Evolutionary conservation across 345 rosid species (phyloP).

Genomic region (Streptanthus diversifolius): DNA sequence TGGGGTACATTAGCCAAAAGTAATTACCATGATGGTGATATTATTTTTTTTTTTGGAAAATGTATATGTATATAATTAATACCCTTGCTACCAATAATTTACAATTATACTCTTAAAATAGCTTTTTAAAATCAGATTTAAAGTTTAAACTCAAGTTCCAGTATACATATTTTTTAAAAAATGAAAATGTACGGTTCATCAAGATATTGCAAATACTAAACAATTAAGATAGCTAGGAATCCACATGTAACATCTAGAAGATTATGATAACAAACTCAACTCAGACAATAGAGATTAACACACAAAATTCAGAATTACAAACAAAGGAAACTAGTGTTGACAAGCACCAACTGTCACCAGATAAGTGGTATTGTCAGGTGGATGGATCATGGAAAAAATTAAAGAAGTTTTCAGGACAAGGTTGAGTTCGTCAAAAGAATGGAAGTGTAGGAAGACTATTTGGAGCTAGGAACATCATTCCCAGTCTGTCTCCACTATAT

Average conservation of each 20-base stretch:
- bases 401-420: too few relatives aligned
- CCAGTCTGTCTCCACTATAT: too few relatives aligned
- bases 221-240: slow-evolving; percentile 8
- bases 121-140: neutral
- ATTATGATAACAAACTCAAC: too few relatives aligned
- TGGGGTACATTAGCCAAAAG: neutral
- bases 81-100: neutral
- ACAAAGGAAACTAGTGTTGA: too few relatives aligned
- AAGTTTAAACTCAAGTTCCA: neutral
- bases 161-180: neutral
- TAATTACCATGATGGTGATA: neutral
- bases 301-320: too few relatives aligned
- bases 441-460: too few relatives aligned
- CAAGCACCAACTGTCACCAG: too few relatives aligned
- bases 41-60: neutral
- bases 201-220: neutral
- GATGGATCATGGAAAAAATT: too few relatives aligned
- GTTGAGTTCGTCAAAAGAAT: too few relatives aligned
- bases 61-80: neutral
- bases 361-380: too few relatives aligned
- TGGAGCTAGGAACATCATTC: too few relatives aligned
- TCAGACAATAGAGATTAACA: too few relatives aligned
- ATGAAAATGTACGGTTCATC: neutral
- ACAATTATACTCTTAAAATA: neutral
- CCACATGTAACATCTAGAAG: slow-evolving; percentile 21